Evolutionary conservation across 306 rosid genomes (phyloP).

Genomic region (Pachyrhizus erosus): DNA sequence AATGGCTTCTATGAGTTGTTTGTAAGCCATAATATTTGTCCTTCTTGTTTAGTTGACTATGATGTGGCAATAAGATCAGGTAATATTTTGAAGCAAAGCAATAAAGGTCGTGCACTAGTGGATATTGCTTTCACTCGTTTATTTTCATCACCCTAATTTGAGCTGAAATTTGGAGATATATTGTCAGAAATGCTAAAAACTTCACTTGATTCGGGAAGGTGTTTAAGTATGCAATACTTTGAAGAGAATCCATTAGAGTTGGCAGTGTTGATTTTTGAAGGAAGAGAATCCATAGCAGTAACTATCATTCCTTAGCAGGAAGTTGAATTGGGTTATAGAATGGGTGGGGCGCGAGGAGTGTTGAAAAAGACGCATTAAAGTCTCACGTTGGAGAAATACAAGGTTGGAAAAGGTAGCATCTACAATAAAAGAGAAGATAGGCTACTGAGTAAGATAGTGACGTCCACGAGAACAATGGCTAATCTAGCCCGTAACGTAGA

Average conservation of each 20-base stretch:
- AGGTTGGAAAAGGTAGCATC: background rate
- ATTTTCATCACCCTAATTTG: too few species aligned
- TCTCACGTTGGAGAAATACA: background rate
- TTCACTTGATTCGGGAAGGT: background rate
- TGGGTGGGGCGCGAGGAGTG: background rate
- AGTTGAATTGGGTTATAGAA: background rate
- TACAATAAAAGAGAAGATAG: background rate
- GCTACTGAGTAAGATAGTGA: background rate
- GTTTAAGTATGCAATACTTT: background rate
- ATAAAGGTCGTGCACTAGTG: background rate
- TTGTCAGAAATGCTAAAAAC: background rate
- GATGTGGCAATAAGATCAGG: background rate
- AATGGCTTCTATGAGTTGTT: slow-evolving; percentile 48
- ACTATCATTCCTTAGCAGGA: background rate
- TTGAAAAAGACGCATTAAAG: background rate
- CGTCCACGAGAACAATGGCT: background rate
- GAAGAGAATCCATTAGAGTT: too few species aligned
- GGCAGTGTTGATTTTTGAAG: too few species aligned
- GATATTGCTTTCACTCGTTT: background rate
- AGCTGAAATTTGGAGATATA: background rate
- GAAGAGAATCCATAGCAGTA: too few species aligned
- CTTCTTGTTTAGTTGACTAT: slow-evolving; percentile 33
- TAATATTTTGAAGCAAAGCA: background rate
- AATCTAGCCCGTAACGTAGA: background rate
- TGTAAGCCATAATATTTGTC: slow-evolving; percentile 52